Evolutionary conservation across 2,329 filamentous ascomycete species (phyloP).

Genomic region (Fusarium temperatum): DNA sequence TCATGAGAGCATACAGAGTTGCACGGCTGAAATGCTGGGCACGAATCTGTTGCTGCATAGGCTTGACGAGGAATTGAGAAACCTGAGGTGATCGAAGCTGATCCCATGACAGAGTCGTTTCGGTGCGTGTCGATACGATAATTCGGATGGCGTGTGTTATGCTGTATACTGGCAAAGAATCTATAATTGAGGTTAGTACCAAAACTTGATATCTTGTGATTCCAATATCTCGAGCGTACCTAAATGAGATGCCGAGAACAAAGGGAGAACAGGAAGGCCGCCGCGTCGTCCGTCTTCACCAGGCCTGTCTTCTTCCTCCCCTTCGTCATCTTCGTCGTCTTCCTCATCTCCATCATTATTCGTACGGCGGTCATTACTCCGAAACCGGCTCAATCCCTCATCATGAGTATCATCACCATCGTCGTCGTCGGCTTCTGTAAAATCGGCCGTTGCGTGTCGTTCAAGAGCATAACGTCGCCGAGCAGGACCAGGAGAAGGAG

Average conservation of each 20-base stretch:
- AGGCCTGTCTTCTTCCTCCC: slow-evolving; percentile 55
- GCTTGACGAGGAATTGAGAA: slow-evolving; percentile 94
- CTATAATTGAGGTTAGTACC: slow-evolving; percentile 54
- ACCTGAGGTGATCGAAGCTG: slow-evolving; percentile 95
- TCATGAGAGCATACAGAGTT: slow-evolving; percentile 88
- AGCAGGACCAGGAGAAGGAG: slow-evolving; percentile 45
- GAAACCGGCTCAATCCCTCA: slow-evolving; percentile 42
- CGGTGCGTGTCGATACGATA: slow-evolving; percentile 83
- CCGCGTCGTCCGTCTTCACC: slow-evolving; percentile 43
- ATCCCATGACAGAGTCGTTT: slow-evolving; percentile 94
- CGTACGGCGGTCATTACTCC: slow-evolving; percentile 35
- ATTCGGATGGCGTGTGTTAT: slow-evolving; percentile 90
- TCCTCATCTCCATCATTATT: slow-evolving; percentile 58
- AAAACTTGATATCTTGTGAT: neutral
- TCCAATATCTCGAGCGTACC: slow-evolving; percentile 56
- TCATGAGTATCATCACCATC: slow-evolving; percentile 54
- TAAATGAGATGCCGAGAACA: slow-evolving; percentile 82
- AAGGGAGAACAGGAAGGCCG: slow-evolving; percentile 66
- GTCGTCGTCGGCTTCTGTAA: slow-evolving; percentile 70
- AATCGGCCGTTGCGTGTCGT: slow-evolving; percentile 69
- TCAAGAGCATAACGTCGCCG: slow-evolving; percentile 42
- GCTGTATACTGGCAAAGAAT: slow-evolving; percentile 87
- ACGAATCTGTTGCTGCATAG: slow-evolving; percentile 90
- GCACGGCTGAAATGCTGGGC: slow-evolving; percentile 84
- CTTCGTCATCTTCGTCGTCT: slow-evolving; percentile 55